phyloP scores from a whole-genome alignment of 2,329 filamentous ascomycete genomes.

The Catunica adiposa region DNA sequence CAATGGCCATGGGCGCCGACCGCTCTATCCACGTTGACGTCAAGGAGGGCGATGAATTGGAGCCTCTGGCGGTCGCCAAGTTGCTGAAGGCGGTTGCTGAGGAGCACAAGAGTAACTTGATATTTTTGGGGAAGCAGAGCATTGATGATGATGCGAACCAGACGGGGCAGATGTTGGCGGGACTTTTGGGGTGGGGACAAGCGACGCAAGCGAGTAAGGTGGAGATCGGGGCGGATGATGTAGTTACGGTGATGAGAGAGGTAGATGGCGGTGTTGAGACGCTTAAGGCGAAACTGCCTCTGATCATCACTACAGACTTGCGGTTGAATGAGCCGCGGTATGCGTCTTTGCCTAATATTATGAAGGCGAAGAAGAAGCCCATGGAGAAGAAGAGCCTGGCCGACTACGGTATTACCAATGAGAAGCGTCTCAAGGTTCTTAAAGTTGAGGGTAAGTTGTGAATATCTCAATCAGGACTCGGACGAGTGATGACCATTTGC shows the following conservation, averaged over 20 bases:
- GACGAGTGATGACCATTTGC: constrained; percentile 5
- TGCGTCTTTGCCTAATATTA: constrained; percentile 91
- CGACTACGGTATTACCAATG: constrained; percentile 64
- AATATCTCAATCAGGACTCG: background rate
- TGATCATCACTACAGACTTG: constrained; percentile 91
- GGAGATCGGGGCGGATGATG: constrained; percentile 52
- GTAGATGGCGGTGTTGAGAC: constrained; percentile 94
- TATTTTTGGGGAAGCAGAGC: constrained; percentile 91
- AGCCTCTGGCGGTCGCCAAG: constrained; percentile 87
- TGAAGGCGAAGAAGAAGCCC: constrained; percentile 99
- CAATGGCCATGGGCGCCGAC: constrained; percentile 98
- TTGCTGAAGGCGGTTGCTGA: constrained; percentile 64
- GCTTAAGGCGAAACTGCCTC: constrained; percentile 65
- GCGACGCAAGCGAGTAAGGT: constrained; percentile 86
- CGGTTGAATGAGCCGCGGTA: constrained; percentile 89
- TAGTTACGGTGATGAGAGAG: constrained; percentile 67
- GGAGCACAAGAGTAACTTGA: constrained; percentile 74
- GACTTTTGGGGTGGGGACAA: constrained; percentile 80
- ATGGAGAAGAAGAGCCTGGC: constrained; percentile 76
- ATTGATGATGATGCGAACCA: constrained; percentile 94
- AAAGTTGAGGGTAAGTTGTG: constrained; percentile 60
- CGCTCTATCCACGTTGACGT: constrained; percentile 75
- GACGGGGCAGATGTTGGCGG: constrained; percentile 96
- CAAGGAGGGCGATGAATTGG: constrained; percentile 57
- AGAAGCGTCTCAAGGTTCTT: constrained; percentile 67